These are phyloP conservation scores for Termitomyces sp. DNA, from an alignment of 768 basidiomycete species.

Conservation along the genomic window DNA sequence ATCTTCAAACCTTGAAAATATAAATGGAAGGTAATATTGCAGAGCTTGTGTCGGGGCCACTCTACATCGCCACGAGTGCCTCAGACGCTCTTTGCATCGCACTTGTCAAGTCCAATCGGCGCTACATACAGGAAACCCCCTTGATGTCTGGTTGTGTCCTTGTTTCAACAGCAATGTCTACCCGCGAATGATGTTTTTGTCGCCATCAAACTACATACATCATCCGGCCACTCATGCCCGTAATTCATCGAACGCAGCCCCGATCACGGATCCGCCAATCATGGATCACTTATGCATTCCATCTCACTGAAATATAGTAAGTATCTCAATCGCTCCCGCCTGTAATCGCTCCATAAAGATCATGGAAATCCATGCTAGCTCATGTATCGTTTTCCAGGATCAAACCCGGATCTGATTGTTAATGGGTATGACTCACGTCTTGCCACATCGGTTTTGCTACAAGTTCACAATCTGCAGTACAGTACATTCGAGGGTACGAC, in stretches of 20 bases:
- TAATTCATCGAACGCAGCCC: not conserved
- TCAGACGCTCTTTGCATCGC: too few species aligned
- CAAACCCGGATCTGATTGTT: not conserved
- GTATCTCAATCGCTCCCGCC: not conserved
- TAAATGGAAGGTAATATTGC: not conserved
- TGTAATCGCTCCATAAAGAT: not conserved
- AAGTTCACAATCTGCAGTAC: not conserved
- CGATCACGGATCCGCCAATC: not conserved
- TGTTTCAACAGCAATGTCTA: not conserved
- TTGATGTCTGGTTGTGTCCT: not conserved
- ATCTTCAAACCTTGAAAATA: not conserved
- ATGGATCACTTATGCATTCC: not conserved
- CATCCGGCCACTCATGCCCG: too few species aligned
- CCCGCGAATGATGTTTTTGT: not conserved
- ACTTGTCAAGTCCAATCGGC: not conserved
- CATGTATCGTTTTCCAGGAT: not conserved
- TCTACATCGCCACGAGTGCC: too few species aligned
- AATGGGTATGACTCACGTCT: not conserved
- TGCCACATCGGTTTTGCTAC: not conserved
- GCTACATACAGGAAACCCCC: not conserved
- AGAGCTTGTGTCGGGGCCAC: too few species aligned
- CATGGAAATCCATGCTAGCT: not conserved
- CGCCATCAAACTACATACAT: not conserved
- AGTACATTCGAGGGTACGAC: too few species aligned
- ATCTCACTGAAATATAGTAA: too few species aligned